phyloP scores from a whole-genome alignment of 139 green algal species.

The Volvox reticuliferus region DNA sequence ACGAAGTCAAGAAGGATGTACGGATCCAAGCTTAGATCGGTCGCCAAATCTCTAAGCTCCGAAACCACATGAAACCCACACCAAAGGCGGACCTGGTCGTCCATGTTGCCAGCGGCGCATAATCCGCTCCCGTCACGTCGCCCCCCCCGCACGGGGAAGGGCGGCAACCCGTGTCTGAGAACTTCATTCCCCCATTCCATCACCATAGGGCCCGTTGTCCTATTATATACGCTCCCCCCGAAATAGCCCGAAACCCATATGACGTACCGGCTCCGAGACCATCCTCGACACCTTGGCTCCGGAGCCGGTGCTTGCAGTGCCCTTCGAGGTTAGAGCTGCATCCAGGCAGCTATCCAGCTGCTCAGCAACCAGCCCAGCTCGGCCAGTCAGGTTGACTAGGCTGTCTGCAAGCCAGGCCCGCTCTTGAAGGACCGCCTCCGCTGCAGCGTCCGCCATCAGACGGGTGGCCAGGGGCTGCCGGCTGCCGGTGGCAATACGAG shows the following conservation, averaged over 20 bases:
- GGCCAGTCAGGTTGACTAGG: not conserved
- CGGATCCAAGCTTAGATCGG: too few species aligned
- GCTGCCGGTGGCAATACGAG: not conserved
- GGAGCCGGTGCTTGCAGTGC: too few species aligned
- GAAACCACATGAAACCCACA: not conserved
- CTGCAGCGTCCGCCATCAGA: not conserved
- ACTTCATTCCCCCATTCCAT: too few species aligned
- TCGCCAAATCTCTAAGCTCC: not conserved
- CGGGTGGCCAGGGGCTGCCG: not conserved
- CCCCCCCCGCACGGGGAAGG: too few species aligned
- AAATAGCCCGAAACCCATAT: too few species aligned
- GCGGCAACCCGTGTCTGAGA: too few species aligned
- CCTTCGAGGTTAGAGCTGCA: not conserved
- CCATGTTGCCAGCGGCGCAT: too few species aligned
- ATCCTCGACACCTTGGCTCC: not conserved
- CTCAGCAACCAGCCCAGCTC: not conserved
- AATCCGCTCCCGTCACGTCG: too few species aligned
- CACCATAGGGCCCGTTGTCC: too few species aligned
- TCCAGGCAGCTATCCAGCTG: conserved; percentile 15
- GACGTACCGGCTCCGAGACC: not conserved
- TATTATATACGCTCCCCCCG: too few species aligned
- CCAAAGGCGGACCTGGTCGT: too few species aligned
- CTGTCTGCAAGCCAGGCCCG: conserved; percentile 23
- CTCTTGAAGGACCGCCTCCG: conserved; percentile 7
- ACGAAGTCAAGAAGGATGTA: too few species aligned